These are phyloP conservation scores for Ustilago esculenta DNA, from an alignment of 1,284 basidiomycete genomes.

Conservation along the genomic window DNA sequence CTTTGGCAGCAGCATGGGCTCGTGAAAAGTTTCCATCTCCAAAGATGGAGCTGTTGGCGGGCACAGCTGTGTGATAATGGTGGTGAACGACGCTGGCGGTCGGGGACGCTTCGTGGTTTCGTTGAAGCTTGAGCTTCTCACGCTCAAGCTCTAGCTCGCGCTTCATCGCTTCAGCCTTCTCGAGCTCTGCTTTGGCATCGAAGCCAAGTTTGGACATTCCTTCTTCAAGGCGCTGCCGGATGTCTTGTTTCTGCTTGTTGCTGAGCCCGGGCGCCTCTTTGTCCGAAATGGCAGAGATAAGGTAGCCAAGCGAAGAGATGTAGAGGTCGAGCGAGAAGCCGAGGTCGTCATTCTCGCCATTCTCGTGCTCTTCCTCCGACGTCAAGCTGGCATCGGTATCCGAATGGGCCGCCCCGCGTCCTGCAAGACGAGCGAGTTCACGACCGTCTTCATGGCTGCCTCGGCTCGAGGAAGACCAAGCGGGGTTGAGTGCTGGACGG, in stretches of 20 bases:
- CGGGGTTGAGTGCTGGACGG: background rate
- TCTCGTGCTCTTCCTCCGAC: conserved; percentile 5
- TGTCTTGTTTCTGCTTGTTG: conserved; percentile 37
- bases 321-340: conserved; percentile 53
- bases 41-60: background rate
- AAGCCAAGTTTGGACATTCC: conserved; percentile 45
- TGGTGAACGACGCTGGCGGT: conserved; percentile 34
- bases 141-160: conserved; percentile 34
- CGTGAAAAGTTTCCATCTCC: conserved; percentile 19
- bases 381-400: background rate
- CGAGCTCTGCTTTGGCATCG: conserved; percentile 38
- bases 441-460: background rate
- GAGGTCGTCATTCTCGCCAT: conserved; percentile 35
- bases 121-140: conserved; percentile 19
- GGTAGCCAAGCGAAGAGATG: conserved; percentile 50
- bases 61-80: conserved; percentile 32
- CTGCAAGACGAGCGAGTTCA: background rate
- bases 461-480: conserved; percentile 4
- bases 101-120: background rate
- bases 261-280: conserved; percentile 33
- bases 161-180: conserved; percentile 29
- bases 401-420: background rate
- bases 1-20: conserved; percentile 38
- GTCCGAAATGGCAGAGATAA: conserved; percentile 49
- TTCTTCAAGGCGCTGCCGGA: conserved; percentile 38